Evolutionary conservation across 768 basidiomycete genomes (phyloP), one percentile per base, ranked within the genome.

Genomic region (Saitozyma sp.): DNA sequence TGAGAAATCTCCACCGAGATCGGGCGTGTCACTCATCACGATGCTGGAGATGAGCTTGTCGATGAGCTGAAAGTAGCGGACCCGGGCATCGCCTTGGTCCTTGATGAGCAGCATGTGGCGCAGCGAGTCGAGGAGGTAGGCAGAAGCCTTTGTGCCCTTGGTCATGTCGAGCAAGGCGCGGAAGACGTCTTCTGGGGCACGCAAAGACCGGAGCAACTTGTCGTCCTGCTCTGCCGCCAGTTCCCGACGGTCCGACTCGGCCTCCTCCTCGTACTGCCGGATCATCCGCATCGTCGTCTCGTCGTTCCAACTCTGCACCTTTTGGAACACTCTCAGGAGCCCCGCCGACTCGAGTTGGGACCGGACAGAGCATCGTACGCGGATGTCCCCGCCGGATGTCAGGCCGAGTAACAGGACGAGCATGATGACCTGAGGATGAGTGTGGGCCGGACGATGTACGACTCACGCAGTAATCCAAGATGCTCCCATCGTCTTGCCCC

Each of bases 61-160:
- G 66, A 99, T 84, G 43, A 99, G 85, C 77, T 91, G 91, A 79
- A 90, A 97, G 77, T 94, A 90, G 66, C 92, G 89, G 49, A 87
- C 86, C 80, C 91, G 85, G 37, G 87, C 83, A 42, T 88, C 88
- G 6, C 89, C 91, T 68, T 97, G 91, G 70, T 91, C 90, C 58
- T 89, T 86, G 67, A 98, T 90, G 67, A 98, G 85, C 17, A 97
- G 83, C 60, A 99, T 79, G 79, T 97, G 93, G 74, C 92, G 92
- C 85, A 98, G 86, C 79, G 92, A 89, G n/a, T 91, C 91, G 48
- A 94, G 82, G 77, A 99, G 89, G 76, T 94, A 88, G 65, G 90
- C 87, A 68, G 84, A 83, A 7, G 93, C 92, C 62, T 86, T 86
- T 13, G 89, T 87, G 49, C 88, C 88, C 63, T 87, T 83, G n/a